Base-by-base conservation (phyloP, 305 asterid genomes). In the Striga hermonthica region DNA sequence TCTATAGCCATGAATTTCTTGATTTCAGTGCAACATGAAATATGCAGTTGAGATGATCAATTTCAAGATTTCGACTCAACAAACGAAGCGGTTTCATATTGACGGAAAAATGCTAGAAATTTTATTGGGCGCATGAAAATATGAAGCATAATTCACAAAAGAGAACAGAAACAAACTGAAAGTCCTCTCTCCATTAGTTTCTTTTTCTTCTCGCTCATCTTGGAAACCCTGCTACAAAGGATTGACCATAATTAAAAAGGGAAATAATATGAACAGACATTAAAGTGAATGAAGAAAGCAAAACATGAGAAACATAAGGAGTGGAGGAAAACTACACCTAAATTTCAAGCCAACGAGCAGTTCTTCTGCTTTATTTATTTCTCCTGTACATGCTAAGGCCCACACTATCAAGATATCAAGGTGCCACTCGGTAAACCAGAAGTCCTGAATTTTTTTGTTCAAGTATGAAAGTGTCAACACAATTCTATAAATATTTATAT, bases 381-480 rank as follows among this genome's bases (percentile, higher is more conserved):
- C 78, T 61, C 92, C 84, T 2, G 78, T 78, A 68, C 15, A 73
- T 39, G 95, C 67, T 72, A 90, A 70, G 52, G 82, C 88, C 99
- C 99, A 93, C 36, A 77, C 49, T 74, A 79, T 83, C 93, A 90
- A 72, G 65, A 93, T 73, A 82, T 93, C 99, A 64, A 93, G 81
- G 90, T 90, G 99, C 95, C 95, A 93, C 69, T 93, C 97, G 57
- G 90, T 83, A 79, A 80, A 80, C 99, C 99, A 93, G 66, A 81
- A 60, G 34, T 80, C 79, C 99, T 90, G 78, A 70, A 65, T 61
- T 57, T 50, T 8, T 40, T 55, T 65, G 63, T 60, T 66, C 45
- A 58, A 12, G 62, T 38, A 57, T 39, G 44, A 22, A 5, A 39
- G 1, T 39, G 44, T 39, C 44, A 39, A 39, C 44, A 39, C 44